phyloP scores from a whole-genome alignment of 371 early-diverging fungal genomes.

The Mucor saturninus region DNA sequence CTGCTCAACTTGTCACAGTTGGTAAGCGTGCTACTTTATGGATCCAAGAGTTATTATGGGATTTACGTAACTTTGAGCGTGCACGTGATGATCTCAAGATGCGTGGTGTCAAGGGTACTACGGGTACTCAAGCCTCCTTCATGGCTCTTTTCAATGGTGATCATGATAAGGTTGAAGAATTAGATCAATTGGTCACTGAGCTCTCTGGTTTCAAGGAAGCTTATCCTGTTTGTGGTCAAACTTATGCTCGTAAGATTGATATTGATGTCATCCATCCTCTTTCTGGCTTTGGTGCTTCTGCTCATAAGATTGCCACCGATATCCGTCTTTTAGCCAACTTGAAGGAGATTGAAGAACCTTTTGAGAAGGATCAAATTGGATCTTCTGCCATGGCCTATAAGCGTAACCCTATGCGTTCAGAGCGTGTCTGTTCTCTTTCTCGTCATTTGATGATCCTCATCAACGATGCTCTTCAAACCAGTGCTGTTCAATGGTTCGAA shows the following conservation, averaged over 20 bases:
- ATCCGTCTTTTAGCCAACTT: slow-evolving; percentile 94
- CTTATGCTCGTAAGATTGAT: slow-evolving; percentile 97
- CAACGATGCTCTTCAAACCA: slow-evolving; percentile 88
- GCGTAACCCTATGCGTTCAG: slow-evolving; percentile 98
- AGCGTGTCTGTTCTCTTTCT: slow-evolving; percentile 94
- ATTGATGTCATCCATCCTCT: slow-evolving; percentile 88
- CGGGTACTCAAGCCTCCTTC: slow-evolving; percentile 98
- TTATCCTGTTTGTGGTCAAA: slow-evolving; percentile 96
- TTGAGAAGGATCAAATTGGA: slow-evolving; percentile 98
- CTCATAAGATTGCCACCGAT: slow-evolving; percentile 97
- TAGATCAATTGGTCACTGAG: slow-evolving; percentile 91
- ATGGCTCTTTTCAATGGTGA: slow-evolving; percentile 94
- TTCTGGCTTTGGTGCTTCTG: slow-evolving; percentile 93
- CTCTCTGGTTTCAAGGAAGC: slow-evolving; percentile 84
- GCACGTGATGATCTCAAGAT: slow-evolving; percentile 88
- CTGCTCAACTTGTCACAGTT: slow-evolving; percentile 97
- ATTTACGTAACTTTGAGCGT: slow-evolving; percentile 91
- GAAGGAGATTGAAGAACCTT: slow-evolving; percentile 98
- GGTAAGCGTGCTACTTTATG: slow-evolving; percentile 97
- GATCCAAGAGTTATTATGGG: slow-evolving; percentile 95
- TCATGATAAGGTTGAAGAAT: slow-evolving; percentile 90
- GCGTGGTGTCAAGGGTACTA: slow-evolving; percentile 98
- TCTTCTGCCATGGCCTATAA: slow-evolving; percentile 99
- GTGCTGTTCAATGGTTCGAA: slow-evolving; percentile 96
- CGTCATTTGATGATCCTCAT: slow-evolving; percentile 95